Evolutionary conservation across 371 early-diverging fungal species (phyloP), one percentile per base, ranked within the genome.

Genomic region (Mortierella sp.): DNA sequence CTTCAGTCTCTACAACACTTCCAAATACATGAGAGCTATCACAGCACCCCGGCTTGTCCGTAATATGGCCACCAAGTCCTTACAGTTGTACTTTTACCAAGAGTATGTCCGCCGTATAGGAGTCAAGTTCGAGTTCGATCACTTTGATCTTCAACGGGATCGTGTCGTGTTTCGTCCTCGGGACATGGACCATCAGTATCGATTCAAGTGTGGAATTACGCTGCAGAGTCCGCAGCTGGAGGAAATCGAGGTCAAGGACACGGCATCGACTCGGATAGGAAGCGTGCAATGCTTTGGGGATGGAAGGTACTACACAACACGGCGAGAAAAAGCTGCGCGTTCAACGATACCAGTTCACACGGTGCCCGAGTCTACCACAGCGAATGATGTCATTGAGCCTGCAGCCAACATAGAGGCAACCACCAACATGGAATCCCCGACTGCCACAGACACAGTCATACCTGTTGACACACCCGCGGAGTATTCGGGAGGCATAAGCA

Each of bases 51-150:
- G 21, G 12, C 30, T 73, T 8, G 68, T 68, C 14, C 54, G 50
- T 21, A 47, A 42, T 45, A 53, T 73, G 31, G 74, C 68, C 16
- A 51, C 68, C 6, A 73, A 64, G 12, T 64, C 68, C 10, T 31
- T 61, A 2, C 54, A 64, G 4, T 61, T 73, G 10, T 73, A 60
- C 23, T 52, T 73, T 30, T 73, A 73, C 45, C 74, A 73, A 50
- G 74, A 73, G n/a, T 73, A 73, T 13, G 61, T 73, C 31, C 68
- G 67, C 26, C 68, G 74, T 2, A 48, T 73, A 10, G 64, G 68
- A 0, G 57, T 73, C 64, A 50, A 50, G 30, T 68, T 73, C 49
- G 68, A 56, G 21, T 73, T 73, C 27, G 74, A 73, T 13, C 60
- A 59, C 38, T 64, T 68, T 64, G 74, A 73, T 23, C 42, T 73